phyloP scores from a whole-genome alignment of 495 filamentous ascomycete species.

The Aspergillus hancockii region DNA sequence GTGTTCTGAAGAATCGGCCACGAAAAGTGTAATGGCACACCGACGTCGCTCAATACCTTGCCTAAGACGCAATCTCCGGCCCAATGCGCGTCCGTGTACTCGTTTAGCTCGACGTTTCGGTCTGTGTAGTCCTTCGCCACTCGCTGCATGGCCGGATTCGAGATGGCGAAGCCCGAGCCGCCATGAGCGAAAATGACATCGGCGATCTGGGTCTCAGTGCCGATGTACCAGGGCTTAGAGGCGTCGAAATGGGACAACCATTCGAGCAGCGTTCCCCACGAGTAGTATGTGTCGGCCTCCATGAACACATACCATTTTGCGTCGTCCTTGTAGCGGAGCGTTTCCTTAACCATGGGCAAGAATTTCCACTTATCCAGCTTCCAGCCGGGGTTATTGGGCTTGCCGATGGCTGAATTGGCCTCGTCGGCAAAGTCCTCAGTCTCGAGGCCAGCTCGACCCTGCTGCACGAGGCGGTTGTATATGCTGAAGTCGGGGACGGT shows the following conservation, averaged over 20 bases:
- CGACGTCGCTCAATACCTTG: slow-evolving; percentile 56
- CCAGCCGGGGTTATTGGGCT: slow-evolving; percentile 53
- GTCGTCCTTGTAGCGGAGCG: slow-evolving; percentile 42
- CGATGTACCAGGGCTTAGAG: slow-evolving; percentile 55
- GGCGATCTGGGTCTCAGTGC: slow-evolving; percentile 57
- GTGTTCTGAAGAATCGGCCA: slow-evolving; percentile 56
- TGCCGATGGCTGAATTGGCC: slow-evolving; percentile 47
- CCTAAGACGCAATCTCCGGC: slow-evolving; percentile 70
- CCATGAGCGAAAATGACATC: slow-evolving; percentile 65
- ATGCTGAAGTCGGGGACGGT: slow-evolving; percentile 51
- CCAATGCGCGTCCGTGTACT: slow-evolving; percentile 57
- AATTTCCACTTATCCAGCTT: slow-evolving; percentile 64
- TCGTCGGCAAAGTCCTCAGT: slow-evolving; percentile 43
- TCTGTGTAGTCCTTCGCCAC: slow-evolving; percentile 46
- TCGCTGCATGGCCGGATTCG: slow-evolving; percentile 51
- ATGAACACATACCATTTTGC: slow-evolving; percentile 71
- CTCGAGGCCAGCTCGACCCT: slow-evolving; percentile 42
- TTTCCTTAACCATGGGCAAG: slow-evolving; percentile 54
- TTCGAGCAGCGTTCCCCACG: slow-evolving; percentile 59
- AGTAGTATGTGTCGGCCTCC: slow-evolving; percentile 67
- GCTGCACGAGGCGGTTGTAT: slow-evolving; percentile 49
- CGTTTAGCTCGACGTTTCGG: slow-evolving; percentile 52
- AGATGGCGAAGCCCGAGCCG: slow-evolving; percentile 67
- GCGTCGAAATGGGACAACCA: slow-evolving; percentile 58
- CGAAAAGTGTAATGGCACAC: slow-evolving; percentile 47